A percentile compares a stretch with the other conserved stretches of the same genome.
phyloP scores from a whole-genome alignment of 768 basidiomycete species.

The Serendipita sp. region DNA sequence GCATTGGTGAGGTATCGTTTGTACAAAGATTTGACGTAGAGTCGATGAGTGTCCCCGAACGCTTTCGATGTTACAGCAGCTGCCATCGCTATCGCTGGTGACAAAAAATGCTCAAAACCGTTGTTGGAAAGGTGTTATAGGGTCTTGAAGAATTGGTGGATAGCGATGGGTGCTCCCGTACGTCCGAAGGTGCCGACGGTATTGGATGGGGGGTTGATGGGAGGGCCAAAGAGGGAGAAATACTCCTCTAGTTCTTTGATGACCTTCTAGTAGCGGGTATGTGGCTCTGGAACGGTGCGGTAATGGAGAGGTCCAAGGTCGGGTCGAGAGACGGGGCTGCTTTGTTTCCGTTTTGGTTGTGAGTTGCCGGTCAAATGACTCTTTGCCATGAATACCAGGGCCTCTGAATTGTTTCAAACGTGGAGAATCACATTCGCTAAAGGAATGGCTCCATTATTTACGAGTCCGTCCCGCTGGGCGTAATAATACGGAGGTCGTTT shows the following conservation, averaged over 20 bases:
- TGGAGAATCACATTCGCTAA: no score
- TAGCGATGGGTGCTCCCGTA: conserved; percentile 2
- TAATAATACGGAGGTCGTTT: no score
- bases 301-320: background rate
- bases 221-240: background rate
- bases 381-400: background rate
- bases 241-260: background rate
- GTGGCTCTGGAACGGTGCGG: background rate
- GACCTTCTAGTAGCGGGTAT: background rate
- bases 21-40: conserved; percentile 86
- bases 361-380: background rate
- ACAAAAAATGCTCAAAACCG: background rate
- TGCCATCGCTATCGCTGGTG: background rate
- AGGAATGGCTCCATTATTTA: no score
- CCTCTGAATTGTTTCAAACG: no score
- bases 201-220: background rate
- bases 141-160: background rate
- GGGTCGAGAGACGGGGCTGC: background rate
- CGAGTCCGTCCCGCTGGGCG: no score
- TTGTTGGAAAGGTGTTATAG: background rate
- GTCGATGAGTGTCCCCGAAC: conserved; percentile 59
- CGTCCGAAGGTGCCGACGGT: background rate
- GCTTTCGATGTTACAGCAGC: conserved; percentile 37
- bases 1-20: conserved; percentile 72
- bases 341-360: background rate